Conservation (phyloP, 495 filamentous ascomycete species). For the Penicillium taxi region DNA sequence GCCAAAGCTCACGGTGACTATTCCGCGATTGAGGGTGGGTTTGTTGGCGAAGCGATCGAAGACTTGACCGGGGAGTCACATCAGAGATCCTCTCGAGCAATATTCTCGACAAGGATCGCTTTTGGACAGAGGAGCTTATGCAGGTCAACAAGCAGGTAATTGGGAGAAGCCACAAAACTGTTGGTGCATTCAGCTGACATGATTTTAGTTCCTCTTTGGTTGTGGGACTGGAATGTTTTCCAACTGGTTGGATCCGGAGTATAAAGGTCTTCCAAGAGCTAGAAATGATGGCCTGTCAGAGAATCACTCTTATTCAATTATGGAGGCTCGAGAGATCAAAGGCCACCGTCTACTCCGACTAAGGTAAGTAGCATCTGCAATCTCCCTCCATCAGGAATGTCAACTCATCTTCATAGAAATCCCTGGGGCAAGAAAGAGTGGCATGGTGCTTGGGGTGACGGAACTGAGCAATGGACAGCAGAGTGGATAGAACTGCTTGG, state of each 20-base stretch:
- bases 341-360: slow-evolving; percentile 66
- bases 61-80: slow-evolving; percentile 91
- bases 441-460: slow-evolving; percentile 77
- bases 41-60: slow-evolving; percentile 81
- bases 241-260: slow-evolving; percentile 42
- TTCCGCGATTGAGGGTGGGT: slow-evolving; percentile 74
- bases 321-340: slow-evolving; percentile 70
- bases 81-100: slow-evolving; percentile 71
- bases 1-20: slow-evolving; percentile 93
- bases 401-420: slow-evolving; percentile 45
- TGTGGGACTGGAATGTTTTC: slow-evolving; percentile 62
- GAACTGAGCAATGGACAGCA: slow-evolving; percentile 84
- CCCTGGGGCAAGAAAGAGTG: slow-evolving; percentile 86
- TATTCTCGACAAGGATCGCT: slow-evolving; percentile 77
- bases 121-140: slow-evolving; percentile 81
- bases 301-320: slow-evolving; percentile 84
- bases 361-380: slow-evolving; percentile 29
- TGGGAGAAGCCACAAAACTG: too few species aligned
- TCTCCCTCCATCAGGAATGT: background rate
- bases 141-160: slow-evolving; percentile 78
- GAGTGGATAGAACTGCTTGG: slow-evolving; percentile 74
- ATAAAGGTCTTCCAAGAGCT: slow-evolving; percentile 32
- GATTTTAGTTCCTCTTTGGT: slow-evolving; percentile 86
- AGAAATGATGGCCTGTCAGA: slow-evolving; percentile 72
- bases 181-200: too few species aligned